A percentile compares a stretch with the other conserved stretches of the same genome.
Evolutionary conservation across 2,329 filamentous ascomycete species (phyloP).

Genomic region (Fusarium oxysporum): DNA sequence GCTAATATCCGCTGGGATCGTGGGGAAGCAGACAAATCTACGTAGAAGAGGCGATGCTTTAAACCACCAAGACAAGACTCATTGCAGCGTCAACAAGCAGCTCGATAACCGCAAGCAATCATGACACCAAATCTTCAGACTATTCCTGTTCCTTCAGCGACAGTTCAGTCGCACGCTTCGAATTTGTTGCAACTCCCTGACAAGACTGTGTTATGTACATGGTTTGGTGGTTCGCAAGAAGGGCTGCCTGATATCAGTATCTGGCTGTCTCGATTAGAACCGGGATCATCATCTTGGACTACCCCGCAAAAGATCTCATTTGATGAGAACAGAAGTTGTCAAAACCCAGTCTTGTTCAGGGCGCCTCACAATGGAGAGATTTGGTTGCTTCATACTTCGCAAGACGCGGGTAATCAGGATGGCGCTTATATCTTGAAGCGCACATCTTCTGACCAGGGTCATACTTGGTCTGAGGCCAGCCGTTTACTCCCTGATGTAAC

Average conservation of each 20-base stretch:
- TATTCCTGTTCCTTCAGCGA: slow-evolving; percentile 51
- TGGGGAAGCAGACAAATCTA: neutral
- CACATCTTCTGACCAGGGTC: slow-evolving; percentile 50
- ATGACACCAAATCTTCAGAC: slow-evolving; percentile 25
- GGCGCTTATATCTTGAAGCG: slow-evolving; percentile 53
- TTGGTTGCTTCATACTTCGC: slow-evolving; percentile 59
- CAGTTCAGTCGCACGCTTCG: slow-evolving; percentile 58
- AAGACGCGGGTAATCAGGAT: slow-evolving; percentile 58
- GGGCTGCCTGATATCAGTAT: slow-evolving; percentile 58
- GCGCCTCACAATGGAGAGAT: slow-evolving; percentile 50
- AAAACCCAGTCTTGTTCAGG: slow-evolving; percentile 58
- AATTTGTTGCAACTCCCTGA: slow-evolving; percentile 56
- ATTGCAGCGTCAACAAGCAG: neutral
- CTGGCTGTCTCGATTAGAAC: slow-evolving; percentile 53
- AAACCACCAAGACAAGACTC: neutral
- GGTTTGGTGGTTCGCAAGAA: slow-evolving; percentile 60
- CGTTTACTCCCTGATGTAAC: slow-evolving; percentile 49
- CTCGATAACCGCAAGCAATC: fast-evolving
- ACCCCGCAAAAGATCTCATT: slow-evolving; percentile 52
- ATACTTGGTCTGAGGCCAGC: slow-evolving; percentile 51
- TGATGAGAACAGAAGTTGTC: slow-evolving; percentile 56
- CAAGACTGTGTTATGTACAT: slow-evolving; percentile 56
- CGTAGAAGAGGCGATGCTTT: neutral
- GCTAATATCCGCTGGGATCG: slow-evolving; percentile 5
- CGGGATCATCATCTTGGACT: slow-evolving; percentile 49